phyloP scores from a whole-genome alignment of 192 early-diverging fungal species.

The Coemansia sp. region DNA sequence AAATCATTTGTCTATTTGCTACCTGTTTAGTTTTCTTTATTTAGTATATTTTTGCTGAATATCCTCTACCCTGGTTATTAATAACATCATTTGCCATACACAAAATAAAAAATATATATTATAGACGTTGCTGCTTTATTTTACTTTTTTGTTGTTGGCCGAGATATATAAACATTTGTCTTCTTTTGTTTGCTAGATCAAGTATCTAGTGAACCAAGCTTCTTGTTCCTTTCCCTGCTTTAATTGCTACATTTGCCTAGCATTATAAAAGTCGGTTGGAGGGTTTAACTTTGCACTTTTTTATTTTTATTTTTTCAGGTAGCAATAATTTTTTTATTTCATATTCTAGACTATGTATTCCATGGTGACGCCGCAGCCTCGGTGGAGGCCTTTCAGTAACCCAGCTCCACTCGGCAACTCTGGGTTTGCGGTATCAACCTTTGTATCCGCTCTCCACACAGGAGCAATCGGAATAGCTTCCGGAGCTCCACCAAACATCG shows the following conservation, averaged over 20 bases:
- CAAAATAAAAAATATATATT: neutral
- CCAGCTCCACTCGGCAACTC: slow-evolving; percentile 44
- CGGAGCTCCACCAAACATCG: slow-evolving; percentile 32
- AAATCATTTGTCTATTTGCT: too few species aligned
- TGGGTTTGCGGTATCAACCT: slow-evolving; percentile 37
- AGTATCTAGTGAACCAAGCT: too few species aligned
- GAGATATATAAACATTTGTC: too few species aligned
- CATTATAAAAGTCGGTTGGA: neutral
- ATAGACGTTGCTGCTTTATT: neutral
- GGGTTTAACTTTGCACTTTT: neutral
- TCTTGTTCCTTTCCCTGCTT: too few species aligned
- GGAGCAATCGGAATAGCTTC: slow-evolving; percentile 33
- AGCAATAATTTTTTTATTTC: neutral
- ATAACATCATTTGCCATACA: too few species aligned
- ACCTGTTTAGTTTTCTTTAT: neutral
- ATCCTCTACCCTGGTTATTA: neutral
- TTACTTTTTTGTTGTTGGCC: too few species aligned
- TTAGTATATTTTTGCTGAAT: neutral
- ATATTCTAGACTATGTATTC: slow-evolving; percentile 17
- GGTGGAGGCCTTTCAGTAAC: slow-evolving; percentile 32
- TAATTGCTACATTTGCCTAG: too few species aligned
- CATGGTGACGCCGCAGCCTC: slow-evolving; percentile 10
- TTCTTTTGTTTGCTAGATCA: too few species aligned
- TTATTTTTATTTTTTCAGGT: neutral
- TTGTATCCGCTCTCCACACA: slow-evolving; percentile 29